Evolutionary conservation across 2,329 filamentous ascomycete genomes (phyloP).

Genomic region (Didymella segeticola): DNA sequence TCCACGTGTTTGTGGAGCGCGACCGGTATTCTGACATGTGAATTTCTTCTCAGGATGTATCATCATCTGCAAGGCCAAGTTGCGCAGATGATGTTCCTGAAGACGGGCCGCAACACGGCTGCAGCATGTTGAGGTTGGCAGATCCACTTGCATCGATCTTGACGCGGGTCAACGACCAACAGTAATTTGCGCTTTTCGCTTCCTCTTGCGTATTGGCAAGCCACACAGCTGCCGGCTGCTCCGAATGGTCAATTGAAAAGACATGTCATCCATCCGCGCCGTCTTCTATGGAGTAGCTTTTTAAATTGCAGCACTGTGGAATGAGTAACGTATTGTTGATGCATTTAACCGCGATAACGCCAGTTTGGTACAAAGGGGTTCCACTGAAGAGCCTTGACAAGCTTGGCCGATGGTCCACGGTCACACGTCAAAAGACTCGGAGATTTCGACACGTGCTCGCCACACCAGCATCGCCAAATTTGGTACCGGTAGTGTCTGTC

Average conservation of each 20-base stretch:
- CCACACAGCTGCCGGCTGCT: background rate
- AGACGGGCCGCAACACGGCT: background rate
- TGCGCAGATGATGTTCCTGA: background rate
- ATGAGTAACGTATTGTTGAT: background rate
- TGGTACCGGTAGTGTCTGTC: background rate
- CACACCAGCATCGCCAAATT: background rate
- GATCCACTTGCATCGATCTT: slow-evolving; percentile 1
- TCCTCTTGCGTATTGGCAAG: background rate
- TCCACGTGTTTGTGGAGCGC: background rate
- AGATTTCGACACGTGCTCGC: background rate
- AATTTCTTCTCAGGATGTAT: background rate
- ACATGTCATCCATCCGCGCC: slow-evolving; percentile 6
- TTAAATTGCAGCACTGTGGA: background rate
- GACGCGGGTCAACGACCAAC: background rate
- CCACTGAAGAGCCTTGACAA: background rate
- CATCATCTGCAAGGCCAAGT: background rate
- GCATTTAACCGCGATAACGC: background rate
- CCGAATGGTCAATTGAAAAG: background rate
- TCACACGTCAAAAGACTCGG: background rate
- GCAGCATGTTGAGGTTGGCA: background rate
- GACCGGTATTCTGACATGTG: background rate
- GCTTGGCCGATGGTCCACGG: background rate
- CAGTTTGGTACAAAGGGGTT: background rate
- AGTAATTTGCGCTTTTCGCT: slow-evolving; percentile 1
- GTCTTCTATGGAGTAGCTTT: background rate